Conservation (phyloP, 441 rosid species). For the Syzygium malaccense region DNA sequence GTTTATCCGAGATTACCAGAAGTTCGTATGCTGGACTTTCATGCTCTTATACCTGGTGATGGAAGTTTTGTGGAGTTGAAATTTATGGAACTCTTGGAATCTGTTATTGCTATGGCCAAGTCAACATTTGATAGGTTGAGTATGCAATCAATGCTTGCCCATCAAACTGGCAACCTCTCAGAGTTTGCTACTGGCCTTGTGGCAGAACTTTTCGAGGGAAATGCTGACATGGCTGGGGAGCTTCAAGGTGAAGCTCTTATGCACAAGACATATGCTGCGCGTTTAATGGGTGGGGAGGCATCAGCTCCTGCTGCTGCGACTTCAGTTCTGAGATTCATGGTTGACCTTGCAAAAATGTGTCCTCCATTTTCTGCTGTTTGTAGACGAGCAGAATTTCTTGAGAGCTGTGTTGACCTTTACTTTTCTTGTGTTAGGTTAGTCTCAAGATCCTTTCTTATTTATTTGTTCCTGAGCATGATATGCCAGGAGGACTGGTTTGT, state of each 20-base stretch:
- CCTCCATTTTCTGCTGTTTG: conserved; percentile 94
- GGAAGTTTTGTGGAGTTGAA: conserved; percentile 79
- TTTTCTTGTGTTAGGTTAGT: conserved; percentile 98
- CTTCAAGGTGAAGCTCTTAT: conserved; percentile 99
- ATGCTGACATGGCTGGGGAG: conserved; percentile 91
- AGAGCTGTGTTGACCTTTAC: conserved; percentile 91
- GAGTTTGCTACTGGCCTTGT: conserved; percentile 85
- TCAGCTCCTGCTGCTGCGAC: conserved; percentile 99
- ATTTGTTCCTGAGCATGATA: not conserved
- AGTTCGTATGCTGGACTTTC: conserved; percentile 99
- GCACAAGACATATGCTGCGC: conserved; percentile 99
- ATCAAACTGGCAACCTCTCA: conserved; percentile 90
- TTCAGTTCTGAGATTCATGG: conserved; percentile 97
- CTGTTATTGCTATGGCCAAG: conserved; percentile 92
- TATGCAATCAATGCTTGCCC: conserved; percentile 86
- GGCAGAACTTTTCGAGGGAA: conserved; percentile 94
- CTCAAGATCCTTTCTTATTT: conserved; percentile 9
- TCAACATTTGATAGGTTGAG: conserved; percentile 93
- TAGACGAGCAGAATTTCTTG: conserved; percentile 90
- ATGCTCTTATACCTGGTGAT: conserved; percentile 94
- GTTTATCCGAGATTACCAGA: conserved; percentile 99
- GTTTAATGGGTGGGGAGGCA: conserved; percentile 99
- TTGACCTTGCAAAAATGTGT: conserved; percentile 99
- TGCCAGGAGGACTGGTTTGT: not conserved
- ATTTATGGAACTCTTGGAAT: conserved; percentile 90